Base-by-base conservation (phyloP, 1,284 basidiomycete genomes). In the Porogramme epimiltina region DNA sequence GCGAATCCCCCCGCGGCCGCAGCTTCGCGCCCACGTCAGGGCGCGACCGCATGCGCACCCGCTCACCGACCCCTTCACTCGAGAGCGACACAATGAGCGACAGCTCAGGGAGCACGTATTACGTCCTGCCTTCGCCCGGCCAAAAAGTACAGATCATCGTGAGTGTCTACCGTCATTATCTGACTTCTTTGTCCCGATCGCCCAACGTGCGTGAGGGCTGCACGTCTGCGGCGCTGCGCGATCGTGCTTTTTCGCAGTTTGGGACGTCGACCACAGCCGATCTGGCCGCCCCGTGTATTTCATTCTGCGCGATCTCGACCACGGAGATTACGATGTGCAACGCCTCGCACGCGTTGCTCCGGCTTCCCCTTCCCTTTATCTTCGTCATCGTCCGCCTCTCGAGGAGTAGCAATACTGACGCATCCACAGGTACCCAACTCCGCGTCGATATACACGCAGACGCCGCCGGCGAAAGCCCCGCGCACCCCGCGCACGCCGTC, bases 121-220 rank as follows among this genome's bases (percentile, higher is more conserved):
- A 87, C 65, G 80, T 88, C 56, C 73, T 87, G 25, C 84, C 85
- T 4, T 75, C 77, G 13, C 77, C 79, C 10, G 83, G 82, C 19
- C 84, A 87, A 65, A 89, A 87, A 60, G 78, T 87, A 51, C 84
- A 83, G 62, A 77, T 87, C 56, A 75, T 89, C 62, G 87, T 88
- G 68, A 75, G 86, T 81, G 16, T 22, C 37, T 54, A 37, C 16
- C 34, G 13, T 31, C 28, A 31, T 13, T 13, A 31, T 31, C 28
- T 31, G 8, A 6, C 28, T 31, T 15, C 51, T 45, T 52, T 20
- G 24, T 22, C 36, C 47, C 42, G 25, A 44, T 47, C 44, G 53
- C 51, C 19, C 47, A 39, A 37, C 44, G 44, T 47, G 52, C 42
- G 47, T 45, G 20, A 44, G 52, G 49, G 51, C 45, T 45, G 46